Base-by-base conservation (phyloP, 768 basidiomycete genomes). In the Holtermannia corniformis region DNA sequence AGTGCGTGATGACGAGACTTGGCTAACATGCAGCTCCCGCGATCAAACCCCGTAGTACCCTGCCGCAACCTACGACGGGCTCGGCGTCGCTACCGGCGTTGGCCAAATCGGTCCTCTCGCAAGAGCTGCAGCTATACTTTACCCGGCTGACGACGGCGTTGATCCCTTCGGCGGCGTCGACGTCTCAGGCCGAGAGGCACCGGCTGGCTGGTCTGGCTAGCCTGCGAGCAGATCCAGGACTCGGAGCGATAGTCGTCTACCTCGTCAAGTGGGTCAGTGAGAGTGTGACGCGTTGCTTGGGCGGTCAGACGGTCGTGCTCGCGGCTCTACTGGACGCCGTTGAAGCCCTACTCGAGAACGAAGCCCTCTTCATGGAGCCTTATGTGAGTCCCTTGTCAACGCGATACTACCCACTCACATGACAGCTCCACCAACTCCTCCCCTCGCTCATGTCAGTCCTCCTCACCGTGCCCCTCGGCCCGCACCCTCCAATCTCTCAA, bases 201-300 rank as follows among this genome's bases (percentile, higher is more conserved):
- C 81, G 91, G 2, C 80, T 82, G 0, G 95, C 95, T 3, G 93
- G 95, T 3, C 76, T 99, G 45, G 88, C 87, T 5, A 91, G 87
- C 65, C 74, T 99, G 60, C 76, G 89, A 49, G 80, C 81, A 56
- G 95, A 99, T 60, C 88, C 90, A 1, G 93, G 93, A 2, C 70
- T 99, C 55, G 87, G 91, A 59, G 86, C 88, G 3, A 78, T 99
- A 16, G 73, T 99, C 22, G 90, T 93, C 0, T 97, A 97, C 67
- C 77, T 99, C 24, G 86, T 96, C 45, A 82, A 87, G 32, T 99
- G 95, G 95, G 80, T 93, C 0, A 87, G 85, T 14, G 91, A 96
- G 67, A 85, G 88, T 37, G 85, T 89, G 1, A 82, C 86, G 13
- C 62, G 63, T 50, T 70, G 68, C 41, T 50, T 67, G 22, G 58